phyloP scores from a whole-genome alignment of 2,329 filamentous ascomycete species.

The Aspergillus quadricinctus region DNA sequence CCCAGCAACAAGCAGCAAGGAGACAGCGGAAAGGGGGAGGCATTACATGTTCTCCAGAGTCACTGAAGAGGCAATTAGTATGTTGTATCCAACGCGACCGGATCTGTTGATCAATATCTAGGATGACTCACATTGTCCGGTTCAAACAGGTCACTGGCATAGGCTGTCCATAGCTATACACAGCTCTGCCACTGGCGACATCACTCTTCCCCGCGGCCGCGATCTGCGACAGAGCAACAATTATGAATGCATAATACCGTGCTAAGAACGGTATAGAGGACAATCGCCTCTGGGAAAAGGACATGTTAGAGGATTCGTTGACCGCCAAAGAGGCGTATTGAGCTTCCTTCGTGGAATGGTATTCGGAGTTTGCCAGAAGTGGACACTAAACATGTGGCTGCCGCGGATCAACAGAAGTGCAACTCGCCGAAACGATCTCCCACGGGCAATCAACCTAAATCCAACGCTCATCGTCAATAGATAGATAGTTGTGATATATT shows the following conservation, averaged over 20 bases:
- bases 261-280: not conserved
- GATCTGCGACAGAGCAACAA: constrained; percentile 16
- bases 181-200: constrained; percentile 18
- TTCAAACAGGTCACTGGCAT: constrained; percentile 72
- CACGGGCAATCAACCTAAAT: not conserved
- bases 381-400: not conserved
- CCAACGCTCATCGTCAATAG: not conserved
- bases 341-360: not conserved
- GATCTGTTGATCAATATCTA: not conserved
- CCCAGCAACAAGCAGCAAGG: not conserved
- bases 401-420: not conserved
- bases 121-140: constrained; percentile 59
- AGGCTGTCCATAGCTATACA: constrained; percentile 53
- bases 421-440: not conserved
- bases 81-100: not conserved
- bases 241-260: constrained; percentile 12
- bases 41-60: constrained; percentile 30
- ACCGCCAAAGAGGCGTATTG: constrained; percentile 1
- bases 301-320: constrained; percentile 7
- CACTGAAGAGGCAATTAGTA: constrained; percentile 12
- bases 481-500: not conserved
- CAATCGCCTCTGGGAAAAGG: constrained; percentile 1
- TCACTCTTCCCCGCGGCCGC: constrained; percentile 21
- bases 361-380: not conserved
- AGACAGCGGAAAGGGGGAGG: not conserved